Base-by-base conservation (phyloP, 768 basidiomycete species). In the Nevesoporus exiguus region DNA sequence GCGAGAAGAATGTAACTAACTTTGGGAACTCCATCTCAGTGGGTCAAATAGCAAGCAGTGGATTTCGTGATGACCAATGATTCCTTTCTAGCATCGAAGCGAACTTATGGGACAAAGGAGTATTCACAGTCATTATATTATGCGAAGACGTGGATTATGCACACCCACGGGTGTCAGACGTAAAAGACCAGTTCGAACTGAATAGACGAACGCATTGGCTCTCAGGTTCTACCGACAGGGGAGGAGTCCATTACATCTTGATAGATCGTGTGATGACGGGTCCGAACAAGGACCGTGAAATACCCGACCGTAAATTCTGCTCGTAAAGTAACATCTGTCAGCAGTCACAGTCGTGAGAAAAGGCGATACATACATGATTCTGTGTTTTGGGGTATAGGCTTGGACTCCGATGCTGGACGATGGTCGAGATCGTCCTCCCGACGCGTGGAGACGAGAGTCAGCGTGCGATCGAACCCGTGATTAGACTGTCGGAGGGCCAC, bases 401-500 rank as follows among this genome's bases (percentile, higher is more conserved):
- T 55, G 30, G 52, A 47, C 22, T 51, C 66, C 9, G 57, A 27
- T 7, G 42, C 49, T 2, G 60, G 42, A 19, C 34, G 52, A 11
- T 56, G 42, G 6, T 67, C 67, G 22, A 68, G 45, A 46, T 82
- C 82, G 25, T 71, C 69, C 67, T 85, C 83, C 56, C 80, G 73
- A 58, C 82, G 74, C 10, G 82, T 78, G 5, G 77, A 72, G 22
- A 85, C 83, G 3, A 89, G 75, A 39, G 77, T 74, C 24, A 90
- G 74, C 37, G 74, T 77, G 46, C 85, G 77, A 72, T 90, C 85
- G 62, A 90, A 91, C 1, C 89, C 89, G 68, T 91, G 89, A 41
- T 76, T 83, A 44, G 84, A 81, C 85, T 90, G 57, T 44, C 17
- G 50, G 29, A 47, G 25, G 56, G 43, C 68, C 48, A 43, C 19